Conservation (phyloP, 495 filamentous ascomycete genomes). For the Trypethelium eluteriae region DNA sequence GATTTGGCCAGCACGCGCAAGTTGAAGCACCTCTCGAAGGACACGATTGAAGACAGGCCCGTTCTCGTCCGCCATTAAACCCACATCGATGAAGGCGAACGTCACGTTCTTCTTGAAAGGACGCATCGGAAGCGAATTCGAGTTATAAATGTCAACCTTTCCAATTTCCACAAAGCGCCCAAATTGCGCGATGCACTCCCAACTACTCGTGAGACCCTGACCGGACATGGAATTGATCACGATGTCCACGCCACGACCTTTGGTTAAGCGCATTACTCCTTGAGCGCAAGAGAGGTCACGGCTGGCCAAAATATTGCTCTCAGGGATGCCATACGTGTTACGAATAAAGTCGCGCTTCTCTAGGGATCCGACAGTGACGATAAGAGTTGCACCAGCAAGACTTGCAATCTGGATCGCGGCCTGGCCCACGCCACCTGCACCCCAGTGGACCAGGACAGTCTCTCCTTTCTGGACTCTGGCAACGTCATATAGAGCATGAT, state of each 20-base stretch:
- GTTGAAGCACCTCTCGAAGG: background rate
- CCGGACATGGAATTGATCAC: slow-evolving; percentile 23
- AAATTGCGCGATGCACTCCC: slow-evolving; percentile 31
- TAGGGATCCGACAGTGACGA: slow-evolving; percentile 40
- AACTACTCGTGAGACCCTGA: slow-evolving; percentile 16
- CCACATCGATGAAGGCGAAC: slow-evolving; percentile 37
- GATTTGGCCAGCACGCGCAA: background rate
- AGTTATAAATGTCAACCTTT: slow-evolving; percentile 26
- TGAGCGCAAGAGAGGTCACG: slow-evolving; percentile 12
- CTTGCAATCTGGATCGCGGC: slow-evolving; percentile 42
- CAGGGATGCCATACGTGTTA: slow-evolving; percentile 34
- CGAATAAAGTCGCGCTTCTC: slow-evolving; percentile 39
- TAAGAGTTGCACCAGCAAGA: slow-evolving; percentile 35
- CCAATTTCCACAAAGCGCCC: slow-evolving; percentile 44
- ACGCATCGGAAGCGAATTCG: slow-evolving; percentile 13
- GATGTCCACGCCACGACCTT: slow-evolving; percentile 22
- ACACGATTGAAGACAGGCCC: background rate
- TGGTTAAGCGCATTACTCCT: slow-evolving; percentile 11
- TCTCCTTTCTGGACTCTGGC: slow-evolving; percentile 33
- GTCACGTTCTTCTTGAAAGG: slow-evolving; percentile 23
- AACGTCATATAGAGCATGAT: slow-evolving; percentile 38
- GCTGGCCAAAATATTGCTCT: slow-evolving; percentile 35
- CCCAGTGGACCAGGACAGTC: slow-evolving; percentile 46
- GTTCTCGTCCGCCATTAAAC: background rate
- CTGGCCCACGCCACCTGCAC: slow-evolving; percentile 43